These are phyloP conservation scores for Agaricus sinodeliciosus DNA, from an alignment of 768 basidiomycete species.

Conservation along the genomic window DNA sequence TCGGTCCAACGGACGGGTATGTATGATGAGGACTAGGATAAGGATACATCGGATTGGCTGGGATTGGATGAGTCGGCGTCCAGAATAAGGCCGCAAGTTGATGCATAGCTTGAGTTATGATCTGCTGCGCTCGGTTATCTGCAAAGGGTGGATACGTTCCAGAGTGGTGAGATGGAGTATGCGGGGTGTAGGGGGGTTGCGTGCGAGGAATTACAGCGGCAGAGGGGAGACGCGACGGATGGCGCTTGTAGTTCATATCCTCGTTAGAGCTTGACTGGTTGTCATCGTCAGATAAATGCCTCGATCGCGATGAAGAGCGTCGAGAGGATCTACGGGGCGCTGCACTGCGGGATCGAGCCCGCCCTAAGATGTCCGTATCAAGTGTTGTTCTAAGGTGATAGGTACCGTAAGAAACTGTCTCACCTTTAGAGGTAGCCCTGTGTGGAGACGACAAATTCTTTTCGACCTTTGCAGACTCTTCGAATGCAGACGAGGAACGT, in stretches of 20 bases:
- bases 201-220: slow-evolving; percentile 18
- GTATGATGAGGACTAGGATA: slow-evolving; percentile 1
- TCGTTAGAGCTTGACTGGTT: neutral
- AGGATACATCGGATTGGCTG: slow-evolving; percentile 15
- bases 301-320: neutral
- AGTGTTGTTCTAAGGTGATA: neutral
- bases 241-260: neutral
- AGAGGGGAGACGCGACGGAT: slow-evolving; percentile 5
- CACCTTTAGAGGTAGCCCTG: neutral
- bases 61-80: slow-evolving; percentile 18
- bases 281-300: neutral
- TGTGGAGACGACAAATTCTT: neutral
- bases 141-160: slow-evolving; percentile 25
- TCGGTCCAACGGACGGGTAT: slow-evolving; percentile 7
- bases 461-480: neutral
- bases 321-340: neutral
- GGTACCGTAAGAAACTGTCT: neutral
- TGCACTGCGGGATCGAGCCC: neutral
- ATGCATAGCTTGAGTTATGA: slow-evolving; percentile 38
- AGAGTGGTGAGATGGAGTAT: slow-evolving; percentile 15
- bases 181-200: slow-evolving; percentile 14
- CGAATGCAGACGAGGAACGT: slow-evolving; percentile 1
- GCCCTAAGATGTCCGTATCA: neutral
- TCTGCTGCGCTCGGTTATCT: slow-evolving; percentile 34
- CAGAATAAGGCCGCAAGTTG: slow-evolving; percentile 33